Percentiles rank a stretch among this genome's conserved stretches.
Evolutionary conservation across 2,329 filamentous ascomycete species (phyloP).

Genomic region (Acrocalymma vagum): DNA sequence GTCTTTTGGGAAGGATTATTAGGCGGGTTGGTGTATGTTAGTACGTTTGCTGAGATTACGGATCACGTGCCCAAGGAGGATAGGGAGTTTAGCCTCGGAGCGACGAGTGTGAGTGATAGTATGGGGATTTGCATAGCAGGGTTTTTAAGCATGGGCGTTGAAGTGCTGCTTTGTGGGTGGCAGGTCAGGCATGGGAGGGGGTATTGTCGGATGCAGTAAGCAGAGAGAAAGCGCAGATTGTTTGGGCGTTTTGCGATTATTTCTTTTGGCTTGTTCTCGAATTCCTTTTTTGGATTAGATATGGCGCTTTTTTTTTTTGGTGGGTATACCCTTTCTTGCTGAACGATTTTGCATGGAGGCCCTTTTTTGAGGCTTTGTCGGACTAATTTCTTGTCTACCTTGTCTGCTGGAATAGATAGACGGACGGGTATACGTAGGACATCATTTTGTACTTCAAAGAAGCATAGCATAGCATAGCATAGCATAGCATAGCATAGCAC

Average conservation of each 20-base stretch:
- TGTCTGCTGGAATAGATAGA: too few species aligned
- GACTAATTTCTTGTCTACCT: too few species aligned
- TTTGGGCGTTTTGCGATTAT: neutral
- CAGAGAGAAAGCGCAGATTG: too few species aligned
- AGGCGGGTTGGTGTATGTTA: constrained; percentile 89
- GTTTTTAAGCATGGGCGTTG: constrained; percentile 82
- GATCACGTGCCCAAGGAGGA: constrained; percentile 80
- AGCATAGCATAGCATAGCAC: too few species aligned
- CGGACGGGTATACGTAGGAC: too few species aligned
- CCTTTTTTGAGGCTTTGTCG: too few species aligned
- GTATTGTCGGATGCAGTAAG: constrained; percentile 52
- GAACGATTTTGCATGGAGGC: too few species aligned
- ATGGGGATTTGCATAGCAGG: constrained; percentile 90
- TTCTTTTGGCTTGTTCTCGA: neutral
- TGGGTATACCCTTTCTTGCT: too few species aligned
- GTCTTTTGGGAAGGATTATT: constrained; percentile 95
- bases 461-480: too few species aligned
- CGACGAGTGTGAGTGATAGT: constrained; percentile 91
- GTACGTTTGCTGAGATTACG: constrained; percentile 90
- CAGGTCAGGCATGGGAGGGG: constrained; percentile 83
- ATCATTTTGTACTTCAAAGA: too few species aligned
- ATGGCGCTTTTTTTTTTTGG: too few species aligned
- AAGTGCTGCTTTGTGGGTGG: constrained; percentile 82
- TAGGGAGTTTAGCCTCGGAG: constrained; percentile 88
- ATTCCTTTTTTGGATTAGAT: too few species aligned